Evolutionary conservation across 441 rosid species (phyloP).

Genomic region (Kokia cookei): DNA sequence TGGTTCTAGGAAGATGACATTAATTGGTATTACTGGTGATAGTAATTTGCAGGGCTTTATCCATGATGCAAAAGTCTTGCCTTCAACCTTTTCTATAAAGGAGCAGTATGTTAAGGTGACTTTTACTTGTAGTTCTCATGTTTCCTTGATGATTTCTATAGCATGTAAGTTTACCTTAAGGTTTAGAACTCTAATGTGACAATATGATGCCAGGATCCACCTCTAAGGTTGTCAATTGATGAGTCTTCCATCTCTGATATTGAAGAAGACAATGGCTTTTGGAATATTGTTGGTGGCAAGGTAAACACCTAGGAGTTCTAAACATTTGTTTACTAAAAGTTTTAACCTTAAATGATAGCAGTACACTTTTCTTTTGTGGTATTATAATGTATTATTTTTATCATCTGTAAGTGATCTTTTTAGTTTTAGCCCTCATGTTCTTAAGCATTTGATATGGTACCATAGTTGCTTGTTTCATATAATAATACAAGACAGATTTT

Average conservation of each 20-base stretch:
- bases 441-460: not conserved
- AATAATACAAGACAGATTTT: not conserved
- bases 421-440: not conserved
- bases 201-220: conserved; percentile 46
- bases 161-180: not conserved
- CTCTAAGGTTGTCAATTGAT: conserved; percentile 48
- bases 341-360: not conserved
- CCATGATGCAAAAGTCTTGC: conserved; percentile 37
- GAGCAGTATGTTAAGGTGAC: conserved; percentile 45
- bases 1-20: conserved; percentile 27
- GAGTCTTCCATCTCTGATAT: conserved; percentile 50
- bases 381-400: not conserved
- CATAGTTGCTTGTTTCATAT: not conserved
- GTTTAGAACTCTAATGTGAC: conserved; percentile 3
- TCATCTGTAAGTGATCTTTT: too few species aligned
- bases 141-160: not conserved
- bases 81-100: conserved; percentile 31
- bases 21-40: conserved; percentile 31
- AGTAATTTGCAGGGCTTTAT: conserved; percentile 47
- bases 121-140: conserved; percentile 5
- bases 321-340: not conserved
- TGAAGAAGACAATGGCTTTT: conserved; percentile 56
- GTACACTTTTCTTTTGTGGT: not conserved
- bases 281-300: conserved; percentile 81
- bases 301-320: conserved; percentile 22